Conservation (phyloP, 139 green algal genomes). For the Coccomyxa sp. region DNA sequence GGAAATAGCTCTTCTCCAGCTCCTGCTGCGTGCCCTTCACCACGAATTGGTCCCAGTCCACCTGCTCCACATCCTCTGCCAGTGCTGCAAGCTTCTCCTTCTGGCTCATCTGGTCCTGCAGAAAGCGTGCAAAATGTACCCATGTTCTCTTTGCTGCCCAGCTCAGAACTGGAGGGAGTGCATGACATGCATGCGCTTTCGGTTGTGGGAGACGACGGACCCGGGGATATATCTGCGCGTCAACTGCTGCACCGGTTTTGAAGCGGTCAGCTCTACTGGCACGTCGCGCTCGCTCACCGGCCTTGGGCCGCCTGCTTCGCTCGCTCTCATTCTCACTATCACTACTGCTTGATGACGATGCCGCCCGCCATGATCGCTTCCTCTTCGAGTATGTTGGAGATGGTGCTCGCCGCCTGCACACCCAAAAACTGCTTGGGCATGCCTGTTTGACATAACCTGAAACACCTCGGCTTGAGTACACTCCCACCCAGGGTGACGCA, state of each 20-base stretch:
- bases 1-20: conserved; percentile 88
- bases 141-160: not conserved
- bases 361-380: no score
- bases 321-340: no score
- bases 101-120: not conserved
- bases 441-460: no score
- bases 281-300: not conserved
- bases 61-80: conserved; percentile 19
- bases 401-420: no score
- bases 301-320: no score
- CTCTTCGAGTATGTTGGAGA: no score
- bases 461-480: no score
- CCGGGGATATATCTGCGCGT: not conserved
- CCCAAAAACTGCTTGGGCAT: no score
- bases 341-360: no score
- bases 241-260: not conserved
- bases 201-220: no score
- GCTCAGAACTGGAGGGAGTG: not conserved
- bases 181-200: no score
- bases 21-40: conserved; percentile 56
- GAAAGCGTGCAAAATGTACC: not conserved
- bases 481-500: no score
- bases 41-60: conserved; percentile 36
- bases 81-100: not conserved
- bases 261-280: not conserved